phyloP scores from a whole-genome alignment of 345 rosid genomes.

The Cochlearia excelsa region DNA sequence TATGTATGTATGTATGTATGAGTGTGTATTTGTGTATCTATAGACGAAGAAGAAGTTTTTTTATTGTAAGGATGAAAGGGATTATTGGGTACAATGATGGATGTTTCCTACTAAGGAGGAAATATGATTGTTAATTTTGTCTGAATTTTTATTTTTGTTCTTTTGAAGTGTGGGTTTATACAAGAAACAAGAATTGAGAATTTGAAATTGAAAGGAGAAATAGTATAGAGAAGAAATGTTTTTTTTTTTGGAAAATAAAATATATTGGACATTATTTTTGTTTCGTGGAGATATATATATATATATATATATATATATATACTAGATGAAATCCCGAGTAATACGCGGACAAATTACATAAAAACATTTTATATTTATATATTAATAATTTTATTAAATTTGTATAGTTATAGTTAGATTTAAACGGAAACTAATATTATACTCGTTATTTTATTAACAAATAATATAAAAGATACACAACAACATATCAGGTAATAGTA shows the following conservation, averaged over 20 bases:
- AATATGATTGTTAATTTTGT: conserved; percentile 71
- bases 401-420: no score
- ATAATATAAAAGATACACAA: no score
- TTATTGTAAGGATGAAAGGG: conserved; percentile 43
- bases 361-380: no score
- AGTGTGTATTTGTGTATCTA: conserved; percentile 6
- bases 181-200: not conserved
- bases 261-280: conserved; percentile 13
- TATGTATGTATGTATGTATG: conserved; percentile 1
- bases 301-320: not conserved
- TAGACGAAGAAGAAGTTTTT: conserved; percentile 38
- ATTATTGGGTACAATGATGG: conserved; percentile 95
- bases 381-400: no score
- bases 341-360: no score
- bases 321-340: no score
- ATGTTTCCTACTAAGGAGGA: conserved; percentile 90
- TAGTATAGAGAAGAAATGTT: conserved; percentile 4
- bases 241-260: not conserved
- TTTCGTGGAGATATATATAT: conserved; percentile 13
- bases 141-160: not conserved
- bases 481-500: no score
- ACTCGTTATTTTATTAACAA: no score
- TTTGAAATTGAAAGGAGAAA: conserved; percentile 7
- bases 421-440: no score
- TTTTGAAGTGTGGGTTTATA: not conserved